These are phyloP conservation scores for Geosmithia putterillii DNA, from an alignment of 2,329 filamentous ascomycete species.

Conservation along the genomic window DNA sequence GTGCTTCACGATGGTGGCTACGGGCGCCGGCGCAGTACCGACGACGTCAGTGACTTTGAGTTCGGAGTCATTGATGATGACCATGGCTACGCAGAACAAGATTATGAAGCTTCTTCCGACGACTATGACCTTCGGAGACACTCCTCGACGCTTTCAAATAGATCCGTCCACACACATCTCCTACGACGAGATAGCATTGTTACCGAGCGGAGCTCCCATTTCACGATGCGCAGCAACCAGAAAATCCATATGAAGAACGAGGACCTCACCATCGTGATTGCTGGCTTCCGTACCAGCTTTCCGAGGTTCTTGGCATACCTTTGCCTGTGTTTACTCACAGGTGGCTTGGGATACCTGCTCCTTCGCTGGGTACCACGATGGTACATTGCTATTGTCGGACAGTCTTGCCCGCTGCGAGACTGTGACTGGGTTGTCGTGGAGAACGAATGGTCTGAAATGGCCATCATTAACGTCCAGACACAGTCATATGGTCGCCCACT, in stretches of 20 bases:
- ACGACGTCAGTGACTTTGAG: constrained; percentile 26
- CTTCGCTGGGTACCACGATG: constrained; percentile 84
- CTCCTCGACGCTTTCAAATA: constrained; percentile 47
- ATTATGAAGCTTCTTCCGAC: constrained; percentile 24
- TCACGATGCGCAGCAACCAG: constrained; percentile 59
- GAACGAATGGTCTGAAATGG: constrained; percentile 94
- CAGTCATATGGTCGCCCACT: constrained; percentile 40
- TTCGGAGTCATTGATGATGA: constrained; percentile 25
- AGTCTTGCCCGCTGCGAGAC: constrained; percentile 52
- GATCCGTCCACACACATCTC: constrained; percentile 50
- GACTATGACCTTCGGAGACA: constrained; percentile 44
- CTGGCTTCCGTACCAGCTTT: constrained; percentile 73
- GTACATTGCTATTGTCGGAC: constrained; percentile 67
- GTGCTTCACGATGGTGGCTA: not conserved
- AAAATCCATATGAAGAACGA: constrained; percentile 91
- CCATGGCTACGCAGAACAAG: constrained; percentile 25
- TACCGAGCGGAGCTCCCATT: constrained; percentile 53
- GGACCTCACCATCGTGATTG: constrained; percentile 86
- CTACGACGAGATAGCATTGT: constrained; percentile 58
- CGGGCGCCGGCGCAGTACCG: constrained; percentile 14
- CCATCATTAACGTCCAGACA: constrained; percentile 54
- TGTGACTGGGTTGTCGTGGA: constrained; percentile 91
- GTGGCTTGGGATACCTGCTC: constrained; percentile 71
- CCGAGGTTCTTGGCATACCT: constrained; percentile 59
- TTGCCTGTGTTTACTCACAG: constrained; percentile 55